Percentiles rank a stretch among this genome's conserved stretches.
phyloP scores from a whole-genome alignment of 2,329 filamentous ascomycete genomes.

The Camillea tinctor region DNA sequence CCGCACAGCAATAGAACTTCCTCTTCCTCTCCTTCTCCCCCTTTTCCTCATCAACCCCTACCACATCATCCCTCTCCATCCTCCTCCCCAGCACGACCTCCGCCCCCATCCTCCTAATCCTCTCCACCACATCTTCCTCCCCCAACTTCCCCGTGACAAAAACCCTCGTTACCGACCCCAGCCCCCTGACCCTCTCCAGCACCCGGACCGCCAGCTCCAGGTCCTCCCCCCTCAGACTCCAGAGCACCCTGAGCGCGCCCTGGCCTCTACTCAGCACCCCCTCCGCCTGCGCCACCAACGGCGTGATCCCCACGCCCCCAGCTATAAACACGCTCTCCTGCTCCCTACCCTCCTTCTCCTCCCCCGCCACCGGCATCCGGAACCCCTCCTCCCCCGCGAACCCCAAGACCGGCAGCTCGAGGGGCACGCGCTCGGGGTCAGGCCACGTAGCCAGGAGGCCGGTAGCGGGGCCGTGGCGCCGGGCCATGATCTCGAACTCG shows the following conservation, averaged over 20 bases:
- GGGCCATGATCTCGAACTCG: slow-evolving; percentile 70
- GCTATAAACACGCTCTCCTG: slow-evolving; percentile 63
- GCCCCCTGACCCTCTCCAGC: slow-evolving; percentile 49
- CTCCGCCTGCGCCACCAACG: slow-evolving; percentile 67
- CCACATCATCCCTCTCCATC: slow-evolving; percentile 43
- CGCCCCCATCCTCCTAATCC: slow-evolving; percentile 36
- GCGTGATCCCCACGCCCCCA: slow-evolving; percentile 81
- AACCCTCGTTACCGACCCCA: slow-evolving; percentile 54
- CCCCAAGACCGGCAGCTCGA: slow-evolving; percentile 68
- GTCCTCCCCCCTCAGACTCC: slow-evolving; percentile 65
- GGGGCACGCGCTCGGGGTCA: slow-evolving; percentile 43
- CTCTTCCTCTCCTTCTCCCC: slow-evolving; percentile 40
- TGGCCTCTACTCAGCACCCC: slow-evolving; percentile 40
- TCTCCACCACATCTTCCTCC: slow-evolving; percentile 35
- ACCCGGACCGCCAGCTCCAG: slow-evolving; percentile 60
- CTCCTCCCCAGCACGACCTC: slow-evolving; percentile 38
- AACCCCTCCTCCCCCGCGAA: slow-evolving; percentile 64
- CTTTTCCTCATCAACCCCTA: slow-evolving; percentile 34
- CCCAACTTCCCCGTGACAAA: slow-evolving; percentile 60
- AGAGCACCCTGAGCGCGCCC: slow-evolving; percentile 57
- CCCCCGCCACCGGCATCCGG: slow-evolving; percentile 28
- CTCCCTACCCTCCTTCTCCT: slow-evolving; percentile 31
- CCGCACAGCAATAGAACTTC: slow-evolving; percentile 53
- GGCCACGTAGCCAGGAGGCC: slow-evolving; percentile 57
- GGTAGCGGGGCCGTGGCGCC: slow-evolving; percentile 69